Percentiles rank a stretch among this genome's conserved stretches.
Evolutionary conservation across 2,329 filamentous ascomycete species (phyloP).

Genomic region (Lecanoromycetidae sp.): DNA sequence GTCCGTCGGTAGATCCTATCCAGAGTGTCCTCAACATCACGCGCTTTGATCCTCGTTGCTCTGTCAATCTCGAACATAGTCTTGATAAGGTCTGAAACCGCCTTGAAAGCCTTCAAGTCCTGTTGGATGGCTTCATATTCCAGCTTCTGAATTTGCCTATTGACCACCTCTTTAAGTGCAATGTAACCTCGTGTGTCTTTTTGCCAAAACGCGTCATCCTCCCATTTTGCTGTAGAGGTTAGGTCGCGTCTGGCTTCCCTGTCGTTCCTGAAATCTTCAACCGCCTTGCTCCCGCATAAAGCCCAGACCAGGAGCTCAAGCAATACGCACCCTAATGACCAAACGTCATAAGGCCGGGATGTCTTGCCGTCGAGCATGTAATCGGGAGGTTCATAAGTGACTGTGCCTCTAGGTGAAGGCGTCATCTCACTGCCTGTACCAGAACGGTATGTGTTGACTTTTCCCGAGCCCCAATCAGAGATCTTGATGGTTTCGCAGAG

Average conservation of each 20-base stretch:
- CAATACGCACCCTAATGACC: conserved; percentile 23
- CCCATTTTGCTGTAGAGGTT: neutral
- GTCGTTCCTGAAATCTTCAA: neutral
- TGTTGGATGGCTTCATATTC: neutral
- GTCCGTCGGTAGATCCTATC: neutral
- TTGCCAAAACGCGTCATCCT: conserved; percentile 11
- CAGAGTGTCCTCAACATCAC: neutral
- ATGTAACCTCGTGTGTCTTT: neutral
- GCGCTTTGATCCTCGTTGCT: neutral
- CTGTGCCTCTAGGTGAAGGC: conserved; percentile 1
- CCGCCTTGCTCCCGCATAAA: neutral
- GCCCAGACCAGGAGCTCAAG: conserved; percentile 21
- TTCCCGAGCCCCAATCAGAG: conserved; percentile 19
- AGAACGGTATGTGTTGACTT: conserved; percentile 16
- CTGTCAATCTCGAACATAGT: neutral
- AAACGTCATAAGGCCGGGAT: conserved; percentile 21
- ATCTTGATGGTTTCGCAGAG: conserved; percentile 15
- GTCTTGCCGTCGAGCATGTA: conserved; percentile 9
- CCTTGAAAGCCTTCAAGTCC: neutral
- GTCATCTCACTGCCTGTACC: conserved; percentile 11
- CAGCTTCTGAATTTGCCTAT: neutral
- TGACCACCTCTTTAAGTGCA: neutral
- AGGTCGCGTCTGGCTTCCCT: neutral
- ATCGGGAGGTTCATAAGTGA: conserved; percentile 20
- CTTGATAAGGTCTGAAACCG: neutral